These are phyloP conservation scores for Rugosomyces carneus DNA, from an alignment of 1,284 basidiomycete genomes.

Conservation along the genomic window DNA sequence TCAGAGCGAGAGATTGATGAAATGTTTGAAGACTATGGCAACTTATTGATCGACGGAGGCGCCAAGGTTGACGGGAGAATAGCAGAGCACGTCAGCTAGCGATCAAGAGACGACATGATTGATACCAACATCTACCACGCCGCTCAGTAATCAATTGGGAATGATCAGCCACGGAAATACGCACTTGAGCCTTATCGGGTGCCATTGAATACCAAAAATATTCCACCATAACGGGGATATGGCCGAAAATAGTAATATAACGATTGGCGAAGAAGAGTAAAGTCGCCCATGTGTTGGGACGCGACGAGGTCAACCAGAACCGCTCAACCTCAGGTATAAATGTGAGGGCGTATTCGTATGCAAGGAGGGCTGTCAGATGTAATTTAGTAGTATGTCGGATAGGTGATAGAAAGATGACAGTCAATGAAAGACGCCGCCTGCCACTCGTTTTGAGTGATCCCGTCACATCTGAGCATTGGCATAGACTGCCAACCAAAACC, in stretches of 20 bases:
- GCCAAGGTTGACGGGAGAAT: background rate
- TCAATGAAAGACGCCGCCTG: background rate
- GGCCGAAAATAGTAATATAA: constrained; percentile 30
- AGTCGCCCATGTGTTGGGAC: constrained; percentile 20
- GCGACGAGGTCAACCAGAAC: constrained; percentile 28
- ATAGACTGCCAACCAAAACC: background rate
- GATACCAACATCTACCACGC: constrained; percentile 11
- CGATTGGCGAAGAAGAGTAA: constrained; percentile 32
- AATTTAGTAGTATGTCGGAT: background rate
- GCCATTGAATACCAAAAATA: constrained; percentile 17
- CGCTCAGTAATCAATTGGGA: background rate
- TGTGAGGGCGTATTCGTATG: constrained; percentile 34
- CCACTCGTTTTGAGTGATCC: background rate
- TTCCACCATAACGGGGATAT: constrained; percentile 23
- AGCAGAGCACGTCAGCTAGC: background rate
- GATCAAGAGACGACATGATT: background rate
- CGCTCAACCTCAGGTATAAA: constrained; percentile 27
- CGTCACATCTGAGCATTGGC: background rate
- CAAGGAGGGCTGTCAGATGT: background rate
- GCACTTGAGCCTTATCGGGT: constrained; percentile 10
- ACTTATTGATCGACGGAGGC: constrained; percentile 6
- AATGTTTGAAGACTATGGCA: constrained; percentile 16
- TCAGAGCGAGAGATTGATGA: constrained; percentile 18
- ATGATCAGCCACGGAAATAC: background rate
- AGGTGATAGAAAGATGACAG: background rate